A percentile compares a stretch with the other conserved stretches of the same genome.
Conservation (phyloP, 73 alveolate species). For the Blepharisma stoltei region DNA sequence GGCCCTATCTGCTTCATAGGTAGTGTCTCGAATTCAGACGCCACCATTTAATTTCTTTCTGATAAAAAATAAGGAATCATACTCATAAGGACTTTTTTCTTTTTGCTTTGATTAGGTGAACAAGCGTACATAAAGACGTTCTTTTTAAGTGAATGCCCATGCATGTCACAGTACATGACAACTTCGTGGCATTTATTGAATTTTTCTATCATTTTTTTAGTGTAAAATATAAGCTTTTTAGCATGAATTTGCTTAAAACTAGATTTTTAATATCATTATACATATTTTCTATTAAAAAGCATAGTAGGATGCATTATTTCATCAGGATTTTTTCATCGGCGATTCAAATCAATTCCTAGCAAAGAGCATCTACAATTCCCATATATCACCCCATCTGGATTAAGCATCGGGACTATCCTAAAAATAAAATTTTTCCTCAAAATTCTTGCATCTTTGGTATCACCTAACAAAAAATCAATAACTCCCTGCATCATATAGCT, state of each 20-base stretch:
- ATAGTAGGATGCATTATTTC: slow-evolving; percentile 84
- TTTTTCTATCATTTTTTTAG: slow-evolving; percentile 58
- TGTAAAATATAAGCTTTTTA: too few species aligned
- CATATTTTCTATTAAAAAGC: too few species aligned
- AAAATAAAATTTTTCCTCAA: slow-evolving; percentile 75
- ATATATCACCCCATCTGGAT: slow-evolving; percentile 78
- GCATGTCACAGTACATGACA: slow-evolving; percentile 73
- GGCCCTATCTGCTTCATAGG: too few species aligned
- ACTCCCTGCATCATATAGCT: slow-evolving; percentile 80
- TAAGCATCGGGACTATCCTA: slow-evolving; percentile 82
- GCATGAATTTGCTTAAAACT: slow-evolving; percentile 56
- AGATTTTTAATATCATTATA: too few species aligned
- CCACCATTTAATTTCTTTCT: background rate
- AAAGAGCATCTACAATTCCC: slow-evolving; percentile 86
- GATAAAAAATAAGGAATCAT: background rate
- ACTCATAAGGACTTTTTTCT: background rate
- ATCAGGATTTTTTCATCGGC: slow-evolving; percentile 87
- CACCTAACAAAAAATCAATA: slow-evolving; percentile 72
- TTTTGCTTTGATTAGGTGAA: slow-evolving; percentile 46
- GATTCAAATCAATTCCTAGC: slow-evolving; percentile 86
- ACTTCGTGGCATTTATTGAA: slow-evolving; percentile 25
- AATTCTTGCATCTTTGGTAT: slow-evolving; percentile 63
- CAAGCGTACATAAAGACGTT: slow-evolving; percentile 79
- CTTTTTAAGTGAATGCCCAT: slow-evolving; percentile 77
- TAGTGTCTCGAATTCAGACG: too few species aligned